phyloP scores from a whole-genome alignment of 768 basidiomycete genomes.

The Xerocomus spinulosus region DNA sequence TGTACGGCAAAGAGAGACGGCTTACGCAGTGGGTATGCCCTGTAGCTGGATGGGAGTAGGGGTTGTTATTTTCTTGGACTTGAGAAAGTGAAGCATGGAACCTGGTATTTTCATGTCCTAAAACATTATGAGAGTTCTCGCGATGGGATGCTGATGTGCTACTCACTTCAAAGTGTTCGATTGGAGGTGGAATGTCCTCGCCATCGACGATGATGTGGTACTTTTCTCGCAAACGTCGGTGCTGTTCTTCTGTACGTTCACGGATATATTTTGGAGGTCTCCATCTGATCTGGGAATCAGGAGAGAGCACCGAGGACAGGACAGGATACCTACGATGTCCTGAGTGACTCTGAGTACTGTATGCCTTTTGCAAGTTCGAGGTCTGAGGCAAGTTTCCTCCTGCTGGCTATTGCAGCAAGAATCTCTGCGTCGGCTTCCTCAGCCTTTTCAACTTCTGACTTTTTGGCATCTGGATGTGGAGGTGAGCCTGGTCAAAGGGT shows the following conservation, averaged over 20 bases:
- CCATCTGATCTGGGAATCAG: conserved; percentile 57
- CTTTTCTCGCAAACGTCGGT: conserved; percentile 77
- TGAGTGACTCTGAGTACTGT: conserved; percentile 79
- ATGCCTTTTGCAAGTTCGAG: conserved; percentile 93
- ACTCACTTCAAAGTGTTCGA: conserved; percentile 76
- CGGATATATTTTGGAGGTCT: conserved; percentile 79
- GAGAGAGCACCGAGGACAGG: not conserved
- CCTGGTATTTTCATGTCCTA: conserved; percentile 99
- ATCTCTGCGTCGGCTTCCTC: conserved; percentile 90
- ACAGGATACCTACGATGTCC: conserved; percentile 59
- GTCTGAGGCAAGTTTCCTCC: conserved; percentile 88
- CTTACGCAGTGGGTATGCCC: conserved; percentile 92
- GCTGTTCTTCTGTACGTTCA: conserved; percentile 61
- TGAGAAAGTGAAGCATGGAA: conserved; percentile 76
- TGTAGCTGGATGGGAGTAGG: conserved; percentile 98
- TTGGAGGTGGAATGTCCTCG: conserved; percentile 89
- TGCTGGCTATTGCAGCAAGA: conserved; percentile 83
- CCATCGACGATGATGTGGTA: conserved; percentile 95
- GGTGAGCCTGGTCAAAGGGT: conserved; percentile 14
- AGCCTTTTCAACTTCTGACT: conserved; percentile 79
- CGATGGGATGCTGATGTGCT: not conserved
- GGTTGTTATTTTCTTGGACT: conserved; percentile 73
- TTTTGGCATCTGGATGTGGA: conserved; percentile 63
- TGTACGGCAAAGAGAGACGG: conserved; percentile 4
- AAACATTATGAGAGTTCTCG: conserved; percentile 11